These are phyloP conservation scores for Bruguiera parviflora DNA, from an alignment of 345 rosid genomes.

Conservation along the genomic window DNA sequence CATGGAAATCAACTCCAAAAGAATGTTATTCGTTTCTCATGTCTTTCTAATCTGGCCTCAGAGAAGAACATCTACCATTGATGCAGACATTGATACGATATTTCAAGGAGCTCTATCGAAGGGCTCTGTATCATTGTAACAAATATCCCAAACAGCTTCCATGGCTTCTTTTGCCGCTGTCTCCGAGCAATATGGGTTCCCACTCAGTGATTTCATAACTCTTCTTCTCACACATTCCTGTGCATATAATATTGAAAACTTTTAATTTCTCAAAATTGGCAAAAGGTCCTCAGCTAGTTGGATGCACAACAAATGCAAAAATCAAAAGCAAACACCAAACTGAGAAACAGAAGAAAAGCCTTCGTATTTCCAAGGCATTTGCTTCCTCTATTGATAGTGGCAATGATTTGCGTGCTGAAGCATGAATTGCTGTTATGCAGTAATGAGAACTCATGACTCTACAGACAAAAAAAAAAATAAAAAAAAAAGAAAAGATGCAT, in stretches of 20 bases:
- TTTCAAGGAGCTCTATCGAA: slow-evolving; percentile 92
- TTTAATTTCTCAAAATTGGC: slow-evolving; percentile 2
- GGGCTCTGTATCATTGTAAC: slow-evolving; percentile 92
- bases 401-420: neutral
- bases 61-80: no score
- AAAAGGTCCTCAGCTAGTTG: neutral
- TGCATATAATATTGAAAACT: slow-evolving; percentile 9
- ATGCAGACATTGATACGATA: neutral
- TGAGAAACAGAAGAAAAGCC: neutral
- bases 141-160: slow-evolving; percentile 93
- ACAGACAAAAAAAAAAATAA: neutral
- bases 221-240: slow-evolving; percentile 96
- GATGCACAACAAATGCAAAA: neutral
- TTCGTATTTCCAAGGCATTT: neutral
- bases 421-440: neutral
- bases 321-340: neutral
- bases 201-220: slow-evolving; percentile 62
- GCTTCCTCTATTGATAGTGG: neutral
- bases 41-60: no score
- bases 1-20: no score
- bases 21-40: no score
- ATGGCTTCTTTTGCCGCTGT: slow-evolving; percentile 76
- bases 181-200: slow-evolving; percentile 78
- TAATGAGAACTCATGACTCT: neutral
- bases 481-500: neutral